A percentile compares a stretch with the other conserved stretches of the same genome.
These are phyloP conservation scores for Magnolia changhungtana DNA, from an alignment of 164 flowering plant species.

Conservation along the genomic window DNA sequence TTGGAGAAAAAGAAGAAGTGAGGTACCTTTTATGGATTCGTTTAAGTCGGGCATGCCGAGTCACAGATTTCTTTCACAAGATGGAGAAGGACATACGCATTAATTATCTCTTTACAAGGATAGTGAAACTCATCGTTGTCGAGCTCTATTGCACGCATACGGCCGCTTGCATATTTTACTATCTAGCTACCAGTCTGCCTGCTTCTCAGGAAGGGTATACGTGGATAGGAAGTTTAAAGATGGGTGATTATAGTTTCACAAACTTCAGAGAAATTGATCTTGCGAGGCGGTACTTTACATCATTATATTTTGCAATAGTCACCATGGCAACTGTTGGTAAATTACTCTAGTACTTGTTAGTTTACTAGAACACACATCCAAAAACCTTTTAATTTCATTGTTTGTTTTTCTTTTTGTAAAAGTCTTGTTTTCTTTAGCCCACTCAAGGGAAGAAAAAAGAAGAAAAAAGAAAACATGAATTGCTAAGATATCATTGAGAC, in stretches of 20 bases:
- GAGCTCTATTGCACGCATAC: constrained; percentile 82
- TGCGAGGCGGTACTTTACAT: constrained; percentile 58
- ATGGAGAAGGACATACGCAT: constrained; percentile 72
- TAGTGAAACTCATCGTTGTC: constrained; percentile 65
- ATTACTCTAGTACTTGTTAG: constrained; percentile 13
- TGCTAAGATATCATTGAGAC: background rate
- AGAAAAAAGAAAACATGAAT: background rate
- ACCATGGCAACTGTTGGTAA: constrained; percentile 90
- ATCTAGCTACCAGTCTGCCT: constrained; percentile 72
- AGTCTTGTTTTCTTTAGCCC: background rate
- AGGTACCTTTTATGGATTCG: constrained; percentile 70
- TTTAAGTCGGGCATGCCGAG: constrained; percentile 49
- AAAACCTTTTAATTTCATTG: background rate
- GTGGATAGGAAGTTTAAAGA: constrained; percentile 75
- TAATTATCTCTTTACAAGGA: constrained; percentile 64
- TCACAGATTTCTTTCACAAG: constrained; percentile 43
- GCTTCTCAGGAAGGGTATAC: constrained; percentile 64
- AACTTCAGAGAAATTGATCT: constrained; percentile 70
- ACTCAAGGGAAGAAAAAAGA: background rate
- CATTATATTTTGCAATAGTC: constrained; percentile 75
- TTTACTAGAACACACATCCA: background rate
- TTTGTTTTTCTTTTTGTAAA: background rate
- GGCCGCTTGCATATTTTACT: constrained; percentile 83
- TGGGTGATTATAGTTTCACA: constrained; percentile 66
- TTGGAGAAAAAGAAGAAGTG: constrained; percentile 51